Evolutionary conservation across 306 rosid species (phyloP).

Genomic region (Elaeagnus macrophylla): DNA sequence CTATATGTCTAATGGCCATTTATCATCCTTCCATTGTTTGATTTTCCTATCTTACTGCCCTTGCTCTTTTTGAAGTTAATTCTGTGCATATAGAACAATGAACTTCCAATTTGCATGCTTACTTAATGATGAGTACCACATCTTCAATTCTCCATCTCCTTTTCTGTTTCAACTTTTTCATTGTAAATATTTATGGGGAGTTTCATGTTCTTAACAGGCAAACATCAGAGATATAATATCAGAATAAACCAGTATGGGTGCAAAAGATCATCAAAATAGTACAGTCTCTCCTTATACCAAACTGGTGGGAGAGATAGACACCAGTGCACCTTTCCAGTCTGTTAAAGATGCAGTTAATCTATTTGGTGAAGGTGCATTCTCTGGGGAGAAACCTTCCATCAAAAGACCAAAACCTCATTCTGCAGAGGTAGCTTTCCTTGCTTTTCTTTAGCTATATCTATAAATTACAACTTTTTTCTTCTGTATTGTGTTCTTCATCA

Average conservation of each 20-base stretch:
- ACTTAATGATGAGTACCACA: background rate
- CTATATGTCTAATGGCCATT: no score
- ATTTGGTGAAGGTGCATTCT: conserved; percentile 89
- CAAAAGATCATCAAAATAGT: conserved; percentile 42
- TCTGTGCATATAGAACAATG: no score
- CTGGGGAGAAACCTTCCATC: conserved; percentile 61
- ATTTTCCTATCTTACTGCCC: no score
- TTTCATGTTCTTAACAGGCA: conserved; percentile 22
- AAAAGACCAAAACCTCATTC: conserved; percentile 77
- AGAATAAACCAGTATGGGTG: conserved; percentile 50
- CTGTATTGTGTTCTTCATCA: no score
- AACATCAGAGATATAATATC: conserved; percentile 2
- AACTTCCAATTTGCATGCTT: no score
- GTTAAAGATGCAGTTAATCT: conserved; percentile 92
- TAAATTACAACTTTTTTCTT: background rate
- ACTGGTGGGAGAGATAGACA: conserved; percentile 92
- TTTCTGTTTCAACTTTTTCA: background rate
- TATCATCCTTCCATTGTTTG: no score
- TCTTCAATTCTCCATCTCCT: background rate
- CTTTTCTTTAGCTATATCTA: background rate
- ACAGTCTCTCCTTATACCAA: conserved; percentile 55
- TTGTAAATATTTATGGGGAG: background rate
- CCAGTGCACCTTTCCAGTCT: conserved; percentile 95
- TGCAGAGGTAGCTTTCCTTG: conserved; percentile 53
- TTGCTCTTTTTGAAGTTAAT: no score